Evolutionary conservation across 805 yeast genomes (phyloP).

Genomic region (Grigorovia transvaalensis): DNA sequence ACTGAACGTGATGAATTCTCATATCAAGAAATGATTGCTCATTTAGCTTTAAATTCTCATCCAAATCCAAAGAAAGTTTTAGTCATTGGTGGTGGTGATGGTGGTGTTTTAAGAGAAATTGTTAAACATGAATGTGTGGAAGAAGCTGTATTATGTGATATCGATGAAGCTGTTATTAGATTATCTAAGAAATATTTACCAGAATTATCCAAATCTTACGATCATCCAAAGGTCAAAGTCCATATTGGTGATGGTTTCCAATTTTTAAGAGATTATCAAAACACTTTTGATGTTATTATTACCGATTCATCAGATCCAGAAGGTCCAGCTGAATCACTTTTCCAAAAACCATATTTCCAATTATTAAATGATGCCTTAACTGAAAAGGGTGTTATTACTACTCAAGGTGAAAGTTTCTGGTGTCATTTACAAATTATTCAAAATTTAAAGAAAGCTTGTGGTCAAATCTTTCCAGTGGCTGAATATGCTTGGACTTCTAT

Average conservation of each 20-base stretch:
- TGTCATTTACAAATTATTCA: conserved; percentile 77
- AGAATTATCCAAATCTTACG: conserved; percentile 71
- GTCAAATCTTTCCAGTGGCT: conserved; percentile 79
- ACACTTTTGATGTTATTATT: conserved; percentile 87
- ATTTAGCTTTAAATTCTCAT: conserved; percentile 84
- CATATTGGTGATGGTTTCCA: conserved; percentile 97
- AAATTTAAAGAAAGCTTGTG: conserved; percentile 72
- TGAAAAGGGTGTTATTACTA: conserved; percentile 80
- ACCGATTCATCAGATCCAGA: conserved; percentile 98
- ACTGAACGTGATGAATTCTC: conserved; percentile 97
- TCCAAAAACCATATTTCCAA: conserved; percentile 86
- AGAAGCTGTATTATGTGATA: conserved; percentile 86
- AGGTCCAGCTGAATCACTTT: conserved; percentile 92
- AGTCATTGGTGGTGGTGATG: conserved; percentile 98
- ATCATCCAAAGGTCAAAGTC: conserved; percentile 81
- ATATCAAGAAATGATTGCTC: conserved; percentile 97
- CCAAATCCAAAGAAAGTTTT: conserved; percentile 89
- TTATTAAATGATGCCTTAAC: conserved; percentile 80
- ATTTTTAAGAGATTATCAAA: conserved; percentile 73
- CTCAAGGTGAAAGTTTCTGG: conserved; percentile 96
- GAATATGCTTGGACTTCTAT: conserved; percentile 86
- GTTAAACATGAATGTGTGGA: conserved; percentile 82
- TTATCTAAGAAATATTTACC: conserved; percentile 84
- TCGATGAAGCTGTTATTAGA: conserved; percentile 85
- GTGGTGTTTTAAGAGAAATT: conserved; percentile 93